These are phyloP conservation scores for Pneumocystis sp. DNA, from an alignment of 1,139 yeast species.

Conservation along the genomic window DNA sequence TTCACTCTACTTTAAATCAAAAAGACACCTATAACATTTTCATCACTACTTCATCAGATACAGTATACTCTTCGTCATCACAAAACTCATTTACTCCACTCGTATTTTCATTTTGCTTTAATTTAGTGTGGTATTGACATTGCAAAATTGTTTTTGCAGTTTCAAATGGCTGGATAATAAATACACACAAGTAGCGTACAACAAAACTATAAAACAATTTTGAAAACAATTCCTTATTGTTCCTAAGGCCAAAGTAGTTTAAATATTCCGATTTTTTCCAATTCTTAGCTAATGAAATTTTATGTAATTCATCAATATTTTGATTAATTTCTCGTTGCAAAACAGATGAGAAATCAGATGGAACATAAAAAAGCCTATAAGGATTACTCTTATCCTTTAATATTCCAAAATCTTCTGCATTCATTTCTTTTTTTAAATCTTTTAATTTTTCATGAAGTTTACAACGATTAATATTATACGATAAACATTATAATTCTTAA, in stretches of 20 bases:
- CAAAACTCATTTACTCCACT: slow-evolving; percentile 19
- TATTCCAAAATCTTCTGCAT: background rate
- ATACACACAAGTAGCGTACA: slow-evolving; percentile 14
- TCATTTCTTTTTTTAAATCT: background rate
- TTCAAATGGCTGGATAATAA: slow-evolving; percentile 74
- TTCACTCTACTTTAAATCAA: background rate
- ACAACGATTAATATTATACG: background rate
- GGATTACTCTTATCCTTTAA: background rate
- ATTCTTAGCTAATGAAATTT: background rate
- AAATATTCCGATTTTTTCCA: slow-evolving; percentile 14
- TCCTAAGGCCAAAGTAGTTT: slow-evolving; percentile 13
- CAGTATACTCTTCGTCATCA: slow-evolving; percentile 38
- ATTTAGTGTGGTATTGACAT: slow-evolving; percentile 25
- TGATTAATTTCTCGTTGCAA: background rate
- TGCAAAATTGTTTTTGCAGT: slow-evolving; percentile 66
- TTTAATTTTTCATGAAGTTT: background rate
- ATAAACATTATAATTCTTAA: background rate
- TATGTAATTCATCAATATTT: background rate
- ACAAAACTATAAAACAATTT: slow-evolving; percentile 10
- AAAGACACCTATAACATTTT: background rate
- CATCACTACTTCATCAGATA: background rate
- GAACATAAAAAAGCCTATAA: background rate
- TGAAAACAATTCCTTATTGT: slow-evolving; percentile 12
- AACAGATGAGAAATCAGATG: background rate
- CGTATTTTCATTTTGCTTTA: slow-evolving; percentile 9